Conservation (phyloP, 495 filamentous ascomycete species). For the Talaromyces liani region DNA sequence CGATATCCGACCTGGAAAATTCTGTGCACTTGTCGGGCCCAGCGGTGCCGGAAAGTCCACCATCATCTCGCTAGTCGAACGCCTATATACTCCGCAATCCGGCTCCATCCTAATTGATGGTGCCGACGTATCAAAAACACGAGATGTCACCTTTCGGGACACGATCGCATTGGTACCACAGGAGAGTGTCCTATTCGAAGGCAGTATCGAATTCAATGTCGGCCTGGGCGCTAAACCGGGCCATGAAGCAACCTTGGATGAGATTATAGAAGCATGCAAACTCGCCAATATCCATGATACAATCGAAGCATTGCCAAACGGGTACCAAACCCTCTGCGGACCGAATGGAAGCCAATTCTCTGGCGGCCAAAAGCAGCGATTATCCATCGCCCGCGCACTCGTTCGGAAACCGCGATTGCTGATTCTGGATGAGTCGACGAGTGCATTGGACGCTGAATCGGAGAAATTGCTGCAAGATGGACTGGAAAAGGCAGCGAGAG, state of each 20-base stretch:
- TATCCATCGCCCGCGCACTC: slow-evolving; percentile 70
- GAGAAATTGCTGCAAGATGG: slow-evolving; percentile 44
- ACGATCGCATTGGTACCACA: slow-evolving; percentile 59
- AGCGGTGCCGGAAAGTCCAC: slow-evolving; percentile 61
- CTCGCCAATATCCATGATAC: slow-evolving; percentile 26
- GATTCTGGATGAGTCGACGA: slow-evolving; percentile 50
- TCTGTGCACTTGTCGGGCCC: slow-evolving; percentile 50
- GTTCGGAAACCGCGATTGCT: slow-evolving; percentile 76
- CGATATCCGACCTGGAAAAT: slow-evolving; percentile 34
- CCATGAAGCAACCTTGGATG: slow-evolving; percentile 34
- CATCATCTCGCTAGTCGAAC: slow-evolving; percentile 54
- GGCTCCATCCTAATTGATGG: neutral
- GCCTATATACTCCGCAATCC: slow-evolving; percentile 47
- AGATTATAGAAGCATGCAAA: slow-evolving; percentile 34
- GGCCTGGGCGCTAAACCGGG: slow-evolving; percentile 52
- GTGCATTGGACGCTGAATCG: slow-evolving; percentile 40
- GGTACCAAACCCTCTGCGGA: slow-evolving; percentile 50
- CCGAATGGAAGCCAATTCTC: slow-evolving; percentile 28
- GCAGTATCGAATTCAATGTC: slow-evolving; percentile 48
- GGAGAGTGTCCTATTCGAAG: slow-evolving; percentile 47
- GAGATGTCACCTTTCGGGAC: slow-evolving; percentile 41
- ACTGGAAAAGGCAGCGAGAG: slow-evolving; percentile 29
- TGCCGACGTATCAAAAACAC: slow-evolving; percentile 18
- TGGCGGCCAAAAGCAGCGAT: slow-evolving; percentile 49
- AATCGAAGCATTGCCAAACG: slow-evolving; percentile 29